Percentiles rank a stretch among this genome's conserved stretches.
phyloP scores from a whole-genome alignment of 768 basidiomycete species.

The Hypholoma fasciculare region DNA sequence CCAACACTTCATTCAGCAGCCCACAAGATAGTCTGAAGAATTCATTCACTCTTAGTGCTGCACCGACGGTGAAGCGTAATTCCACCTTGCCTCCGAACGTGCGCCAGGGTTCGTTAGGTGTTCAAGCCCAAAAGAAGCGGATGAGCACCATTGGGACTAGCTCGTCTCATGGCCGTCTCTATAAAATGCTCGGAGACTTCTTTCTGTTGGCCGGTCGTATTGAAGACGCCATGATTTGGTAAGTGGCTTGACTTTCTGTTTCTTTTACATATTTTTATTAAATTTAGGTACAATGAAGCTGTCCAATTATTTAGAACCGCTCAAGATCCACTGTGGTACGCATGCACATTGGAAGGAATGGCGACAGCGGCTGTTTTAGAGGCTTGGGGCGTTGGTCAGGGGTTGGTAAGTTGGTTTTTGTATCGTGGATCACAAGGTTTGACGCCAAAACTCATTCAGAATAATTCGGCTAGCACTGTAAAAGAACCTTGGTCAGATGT shows the following conservation, averaged over 20 bases:
- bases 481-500: slow-evolving; percentile 80
- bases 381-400: slow-evolving; percentile 78
- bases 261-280: slow-evolving; percentile 10
- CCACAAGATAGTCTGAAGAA: slow-evolving; percentile 54
- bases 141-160: slow-evolving; percentile 62
- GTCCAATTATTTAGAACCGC: slow-evolving; percentile 70
- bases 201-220: slow-evolving; percentile 86
- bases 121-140: slow-evolving; percentile 58
- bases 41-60: slow-evolving; percentile 35
- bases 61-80: slow-evolving; percentile 52
- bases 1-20: slow-evolving; percentile 38
- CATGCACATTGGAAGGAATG: slow-evolving; percentile 82
- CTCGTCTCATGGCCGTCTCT: slow-evolving; percentile 82
- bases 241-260: slow-evolving; percentile 19
- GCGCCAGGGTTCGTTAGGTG: slow-evolving; percentile 49
- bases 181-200: slow-evolving; percentile 87
- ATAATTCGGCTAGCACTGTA: slow-evolving; percentile 47
- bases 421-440: background rate
- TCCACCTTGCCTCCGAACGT: slow-evolving; percentile 41
- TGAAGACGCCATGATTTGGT: slow-evolving; percentile 84
- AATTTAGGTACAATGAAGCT: slow-evolving; percentile 81
- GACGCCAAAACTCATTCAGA: slow-evolving; percentile 36
- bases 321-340: slow-evolving; percentile 87
- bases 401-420: slow-evolving; percentile 50
- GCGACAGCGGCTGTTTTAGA: slow-evolving; percentile 80